Evolutionary conservation across 2,329 filamentous ascomycete species (phyloP), one percentile per base, ranked within the genome.

Genomic region (Corniculantispora saksenae): DNA sequence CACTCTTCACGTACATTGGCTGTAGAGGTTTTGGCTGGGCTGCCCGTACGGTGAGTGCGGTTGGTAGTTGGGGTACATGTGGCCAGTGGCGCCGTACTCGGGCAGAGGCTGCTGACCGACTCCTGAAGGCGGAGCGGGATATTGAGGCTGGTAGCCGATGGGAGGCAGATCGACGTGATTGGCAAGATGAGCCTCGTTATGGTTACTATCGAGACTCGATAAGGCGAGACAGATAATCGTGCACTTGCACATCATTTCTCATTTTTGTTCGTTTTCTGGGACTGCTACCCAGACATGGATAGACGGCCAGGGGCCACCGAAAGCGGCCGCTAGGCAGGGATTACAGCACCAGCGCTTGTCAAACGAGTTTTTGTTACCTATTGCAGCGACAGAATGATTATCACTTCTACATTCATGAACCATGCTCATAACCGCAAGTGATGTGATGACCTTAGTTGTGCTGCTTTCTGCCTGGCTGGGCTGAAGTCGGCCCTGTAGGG

Each of bases 121-220:
- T 53, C 79, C 78, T 15, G 80, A 77, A 1, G 83, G 81, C 21
- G 86, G 84, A 17, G 84, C 81, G 50, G 86, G 82, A 71, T 91
- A 91, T 69, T 88, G 86, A 68, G 80, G 73, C 35, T 88, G 85
- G 71, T 91, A 7, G 13, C 8, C n/a, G 29, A 12, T 25, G 25
- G 17, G 53, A 56, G 12, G 10, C 57, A 21, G 21, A 17, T 17
- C 43, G 32, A 21, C 10, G 45, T 5, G 55, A 23, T 19, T 19
- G 40, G 40, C 48, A 5, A 29, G 10, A 4, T 21, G 21, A 40
- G 32, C n/a, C 32, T 38, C 45, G 21, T 40, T 27, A 21, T n/a
- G 4, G 0, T 3, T 13, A 13, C 21, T 32, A 3, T 40, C 21
- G 8, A 38, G 7, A 3, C 13, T 25, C 21, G 10, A 25, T 38